phyloP scores from a whole-genome alignment of 2,329 filamentous ascomycete genomes.

The Fusarium sp. region DNA sequence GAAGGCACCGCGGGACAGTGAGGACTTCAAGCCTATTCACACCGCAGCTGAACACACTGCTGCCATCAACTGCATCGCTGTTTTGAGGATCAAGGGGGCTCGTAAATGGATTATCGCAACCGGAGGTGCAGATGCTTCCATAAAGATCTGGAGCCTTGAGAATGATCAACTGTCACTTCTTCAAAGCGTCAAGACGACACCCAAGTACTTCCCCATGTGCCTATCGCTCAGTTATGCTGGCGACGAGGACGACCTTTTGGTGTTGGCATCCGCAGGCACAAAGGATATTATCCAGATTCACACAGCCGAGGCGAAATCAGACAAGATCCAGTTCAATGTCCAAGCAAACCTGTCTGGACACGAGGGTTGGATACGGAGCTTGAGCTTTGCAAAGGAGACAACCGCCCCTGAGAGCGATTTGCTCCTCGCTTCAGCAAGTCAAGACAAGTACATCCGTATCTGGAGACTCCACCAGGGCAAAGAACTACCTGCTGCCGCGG shows the following conservation, averaged over 20 bases:
- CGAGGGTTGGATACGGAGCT: slow-evolving; percentile 92
- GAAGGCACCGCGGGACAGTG: slow-evolving; percentile 56
- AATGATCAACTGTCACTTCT: slow-evolving; percentile 65
- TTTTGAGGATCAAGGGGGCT: slow-evolving; percentile 52
- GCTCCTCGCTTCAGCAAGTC: slow-evolving; percentile 90
- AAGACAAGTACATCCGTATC: slow-evolving; percentile 96
- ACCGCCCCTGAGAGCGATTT: slow-evolving; percentile 71
- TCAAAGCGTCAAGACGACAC: slow-evolving; percentile 79
- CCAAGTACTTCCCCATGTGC: slow-evolving; percentile 85
- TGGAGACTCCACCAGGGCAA: slow-evolving; percentile 86
- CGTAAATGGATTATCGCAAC: slow-evolving; percentile 73
- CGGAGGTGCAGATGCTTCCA: slow-evolving; percentile 83
- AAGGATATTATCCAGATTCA: slow-evolving; percentile 86
- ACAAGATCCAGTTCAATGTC: slow-evolving; percentile 70
- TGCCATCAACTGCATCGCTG: slow-evolving; percentile 78
- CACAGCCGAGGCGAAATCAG: slow-evolving; percentile 63
- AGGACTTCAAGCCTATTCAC: slow-evolving; percentile 60
- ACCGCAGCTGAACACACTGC: slow-evolving; percentile 75
- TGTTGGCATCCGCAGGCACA: slow-evolving; percentile 90
- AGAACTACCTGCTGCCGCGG: slow-evolving; percentile 70
- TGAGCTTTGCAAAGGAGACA: slow-evolving; percentile 80
- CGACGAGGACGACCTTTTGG: slow-evolving; percentile 63
- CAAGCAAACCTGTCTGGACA: slow-evolving; percentile 87
- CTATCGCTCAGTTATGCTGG: slow-evolving; percentile 76
- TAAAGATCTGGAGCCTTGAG: slow-evolving; percentile 77